Conservation (phyloP, 176 grass and related monocot genomes). For the Poa annua region DNA sequence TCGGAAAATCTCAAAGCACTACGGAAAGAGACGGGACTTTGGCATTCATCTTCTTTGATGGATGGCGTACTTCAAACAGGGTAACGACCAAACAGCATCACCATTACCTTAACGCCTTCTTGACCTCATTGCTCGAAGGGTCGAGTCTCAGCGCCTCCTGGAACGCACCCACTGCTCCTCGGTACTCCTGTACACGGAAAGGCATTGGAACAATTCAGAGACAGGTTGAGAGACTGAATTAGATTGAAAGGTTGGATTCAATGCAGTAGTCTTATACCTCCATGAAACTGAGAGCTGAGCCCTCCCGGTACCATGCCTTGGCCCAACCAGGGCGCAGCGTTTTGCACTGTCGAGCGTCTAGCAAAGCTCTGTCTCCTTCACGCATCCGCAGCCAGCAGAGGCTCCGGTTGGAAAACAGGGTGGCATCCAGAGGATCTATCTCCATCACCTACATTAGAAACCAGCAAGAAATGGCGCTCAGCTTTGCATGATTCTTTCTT, state of each 20-base stretch:
- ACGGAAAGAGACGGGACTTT: neutral
- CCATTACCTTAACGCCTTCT: slow-evolving; percentile 27
- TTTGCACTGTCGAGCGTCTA: slow-evolving; percentile 21
- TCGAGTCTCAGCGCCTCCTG: slow-evolving; percentile 23
- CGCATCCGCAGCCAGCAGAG: slow-evolving; percentile 32
- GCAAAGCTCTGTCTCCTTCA: slow-evolving; percentile 25
- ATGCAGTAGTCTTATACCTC: slow-evolving; percentile 12
- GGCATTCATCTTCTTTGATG: neutral
- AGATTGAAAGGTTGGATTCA: neutral
- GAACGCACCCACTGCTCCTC: slow-evolving; percentile 19
- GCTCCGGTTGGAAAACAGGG: slow-evolving; percentile 28
- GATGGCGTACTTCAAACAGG: neutral
- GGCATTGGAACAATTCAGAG: neutral
- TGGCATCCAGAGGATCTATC: slow-evolving; percentile 23
- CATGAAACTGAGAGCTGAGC: slow-evolving; percentile 27
- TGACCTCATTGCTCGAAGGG: slow-evolving; percentile 8
- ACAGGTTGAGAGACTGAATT: neutral
- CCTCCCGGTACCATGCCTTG: slow-evolving; percentile 29
- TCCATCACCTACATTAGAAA: slow-evolving; percentile 27
- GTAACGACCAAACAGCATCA: neutral
- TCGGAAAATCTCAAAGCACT: neutral
- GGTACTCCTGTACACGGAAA: slow-evolving; percentile 18
- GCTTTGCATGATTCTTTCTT: slow-evolving; percentile 2
- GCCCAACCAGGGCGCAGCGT: slow-evolving; percentile 20
- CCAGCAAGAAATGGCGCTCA: neutral